Conservation (phyloP, 495 filamentous ascomycete genomes). For the Tuber umbilicatum region DNA sequence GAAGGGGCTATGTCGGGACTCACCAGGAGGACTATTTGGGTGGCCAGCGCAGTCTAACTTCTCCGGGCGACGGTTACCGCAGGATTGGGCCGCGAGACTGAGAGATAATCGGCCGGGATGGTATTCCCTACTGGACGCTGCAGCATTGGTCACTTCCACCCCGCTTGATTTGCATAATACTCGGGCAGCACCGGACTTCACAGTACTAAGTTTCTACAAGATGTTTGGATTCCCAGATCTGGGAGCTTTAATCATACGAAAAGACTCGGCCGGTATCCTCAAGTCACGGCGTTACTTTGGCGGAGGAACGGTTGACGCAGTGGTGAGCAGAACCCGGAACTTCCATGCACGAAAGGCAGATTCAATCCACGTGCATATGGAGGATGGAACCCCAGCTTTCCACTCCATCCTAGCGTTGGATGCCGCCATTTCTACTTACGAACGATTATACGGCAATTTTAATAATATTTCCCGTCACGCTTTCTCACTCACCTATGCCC, state of each 20-base stretch:
- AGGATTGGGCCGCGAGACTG: constrained; percentile 59
- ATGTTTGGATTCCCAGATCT: constrained; percentile 95
- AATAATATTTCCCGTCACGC: constrained; percentile 67
- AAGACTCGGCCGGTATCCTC: constrained; percentile 55
- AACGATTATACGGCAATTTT: constrained; percentile 64
- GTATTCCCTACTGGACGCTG: constrained; percentile 86
- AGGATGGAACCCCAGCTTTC: constrained; percentile 84
- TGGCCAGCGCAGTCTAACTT: constrained; percentile 92
- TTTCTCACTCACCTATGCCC: constrained; percentile 53
- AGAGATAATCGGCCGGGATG: constrained; percentile 44
- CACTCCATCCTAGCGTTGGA: constrained; percentile 81
- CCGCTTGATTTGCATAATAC: constrained; percentile 63
- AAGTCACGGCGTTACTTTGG: constrained; percentile 72
- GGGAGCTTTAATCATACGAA: constrained; percentile 77
- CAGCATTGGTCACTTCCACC: constrained; percentile 69
- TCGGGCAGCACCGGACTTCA: constrained; percentile 69
- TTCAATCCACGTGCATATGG: constrained; percentile 69
- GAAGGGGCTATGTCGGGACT: constrained; percentile 32
- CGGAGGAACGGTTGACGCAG: constrained; percentile 89
- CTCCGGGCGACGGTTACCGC: constrained; percentile 72
- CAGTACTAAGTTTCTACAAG: constrained; percentile 87
- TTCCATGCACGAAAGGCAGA: constrained; percentile 70
- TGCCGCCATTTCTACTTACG: constrained; percentile 63
- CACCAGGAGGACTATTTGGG: constrained; percentile 56
- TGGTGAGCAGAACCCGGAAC: constrained; percentile 53